Evolutionary conservation across 257 asterid genomes (phyloP).

Genomic region (Euphrasia confusa): DNA sequence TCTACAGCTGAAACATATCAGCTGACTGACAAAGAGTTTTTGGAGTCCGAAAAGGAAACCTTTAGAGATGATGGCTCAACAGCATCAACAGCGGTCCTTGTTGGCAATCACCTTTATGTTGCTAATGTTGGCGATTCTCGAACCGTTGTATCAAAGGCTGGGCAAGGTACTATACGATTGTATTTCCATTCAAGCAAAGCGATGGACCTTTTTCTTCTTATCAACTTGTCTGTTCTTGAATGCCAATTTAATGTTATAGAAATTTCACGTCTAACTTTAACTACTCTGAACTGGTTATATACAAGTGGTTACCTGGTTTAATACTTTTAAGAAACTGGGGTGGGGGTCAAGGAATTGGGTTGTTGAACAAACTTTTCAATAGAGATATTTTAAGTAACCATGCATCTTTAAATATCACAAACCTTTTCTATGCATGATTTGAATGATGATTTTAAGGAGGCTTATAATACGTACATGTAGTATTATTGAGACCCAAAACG

Average conservation of each 20-base stretch:
- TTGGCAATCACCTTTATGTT: slow-evolving; percentile 89
- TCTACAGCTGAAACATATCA: slow-evolving; percentile 80
- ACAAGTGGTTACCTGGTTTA: slow-evolving; percentile 3
- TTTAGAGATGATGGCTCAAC: slow-evolving; percentile 98
- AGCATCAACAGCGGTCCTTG: slow-evolving; percentile 75
- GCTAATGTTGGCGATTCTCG: slow-evolving; percentile 99
- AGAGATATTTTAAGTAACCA: slow-evolving; percentile 6
- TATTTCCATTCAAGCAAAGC: slow-evolving; percentile 10
- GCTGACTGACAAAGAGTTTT: slow-evolving; percentile 73
- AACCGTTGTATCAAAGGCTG: slow-evolving; percentile 83
- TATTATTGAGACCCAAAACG: slow-evolving; percentile 2
- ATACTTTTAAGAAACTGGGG: slow-evolving; percentile 12
- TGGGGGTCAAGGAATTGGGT: slow-evolving; percentile 16
- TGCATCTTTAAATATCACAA: not conserved
- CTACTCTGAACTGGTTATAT: slow-evolving; percentile 12
- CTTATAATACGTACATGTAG: slow-evolving; percentile 1
- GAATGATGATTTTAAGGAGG: slow-evolving; percentile 5
- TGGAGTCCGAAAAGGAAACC: slow-evolving; percentile 90
- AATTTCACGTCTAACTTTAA: slow-evolving; percentile 11
- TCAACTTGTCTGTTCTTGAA: slow-evolving; percentile 5
- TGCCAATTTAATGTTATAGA: slow-evolving; percentile 15
- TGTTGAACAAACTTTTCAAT: slow-evolving; percentile 7
- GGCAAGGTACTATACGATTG: slow-evolving; percentile 58
- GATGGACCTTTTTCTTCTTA: slow-evolving; percentile 5
- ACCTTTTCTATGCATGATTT: not conserved